Evolutionary conservation across 352 stramenopile genomes (phyloP).

Genomic region (Phytopythium oedochilum): DNA sequence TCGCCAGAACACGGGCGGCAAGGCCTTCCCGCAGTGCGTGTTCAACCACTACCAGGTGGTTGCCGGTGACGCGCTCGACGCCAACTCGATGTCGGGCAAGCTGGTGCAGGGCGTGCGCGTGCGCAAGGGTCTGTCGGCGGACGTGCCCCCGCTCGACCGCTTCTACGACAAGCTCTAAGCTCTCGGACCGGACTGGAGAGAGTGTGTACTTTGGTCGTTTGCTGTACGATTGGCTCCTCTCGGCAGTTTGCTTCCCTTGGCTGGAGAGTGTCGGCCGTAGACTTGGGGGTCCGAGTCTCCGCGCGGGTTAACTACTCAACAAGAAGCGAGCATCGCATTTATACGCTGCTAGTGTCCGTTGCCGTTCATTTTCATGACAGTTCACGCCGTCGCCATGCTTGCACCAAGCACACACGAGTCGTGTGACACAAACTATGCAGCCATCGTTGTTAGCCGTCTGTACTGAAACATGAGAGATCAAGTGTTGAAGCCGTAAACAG

Average conservation of each 20-base stretch:
- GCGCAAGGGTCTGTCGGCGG: slow-evolving; percentile 96
- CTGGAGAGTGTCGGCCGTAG: neutral
- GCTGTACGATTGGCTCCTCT: slow-evolving; percentile 1
- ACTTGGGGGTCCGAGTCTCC: neutral
- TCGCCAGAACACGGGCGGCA: slow-evolving; percentile 97
- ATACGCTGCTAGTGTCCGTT: neutral
- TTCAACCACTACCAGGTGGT: slow-evolving; percentile 99
- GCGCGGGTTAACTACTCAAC: neutral
- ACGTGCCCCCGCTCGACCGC: slow-evolving; percentile 96
- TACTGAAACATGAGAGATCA: too few relatives aligned
- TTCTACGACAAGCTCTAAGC: slow-evolving; percentile 99
- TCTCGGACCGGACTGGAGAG: slow-evolving; percentile 12
- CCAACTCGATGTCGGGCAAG: slow-evolving; percentile 94
- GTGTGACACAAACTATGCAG: too few relatives aligned
- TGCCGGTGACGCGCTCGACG: slow-evolving; percentile 89
- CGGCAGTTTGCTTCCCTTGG: neutral
- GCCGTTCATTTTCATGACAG: too few relatives aligned
- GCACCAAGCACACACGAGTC: too few relatives aligned
- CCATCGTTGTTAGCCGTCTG: too few relatives aligned
- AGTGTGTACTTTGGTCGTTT: neutral
- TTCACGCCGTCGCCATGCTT: neutral
- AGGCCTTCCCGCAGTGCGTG: slow-evolving; percentile 99
- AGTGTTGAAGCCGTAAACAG: too few relatives aligned
- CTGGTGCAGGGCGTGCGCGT: slow-evolving; percentile 93
- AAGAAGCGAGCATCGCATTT: slow-evolving; percentile 6